These are phyloP conservation scores for Friedmanniomyces simplex DNA, from an alignment of 495 filamentous ascomycete species.

Conservation along the genomic window DNA sequence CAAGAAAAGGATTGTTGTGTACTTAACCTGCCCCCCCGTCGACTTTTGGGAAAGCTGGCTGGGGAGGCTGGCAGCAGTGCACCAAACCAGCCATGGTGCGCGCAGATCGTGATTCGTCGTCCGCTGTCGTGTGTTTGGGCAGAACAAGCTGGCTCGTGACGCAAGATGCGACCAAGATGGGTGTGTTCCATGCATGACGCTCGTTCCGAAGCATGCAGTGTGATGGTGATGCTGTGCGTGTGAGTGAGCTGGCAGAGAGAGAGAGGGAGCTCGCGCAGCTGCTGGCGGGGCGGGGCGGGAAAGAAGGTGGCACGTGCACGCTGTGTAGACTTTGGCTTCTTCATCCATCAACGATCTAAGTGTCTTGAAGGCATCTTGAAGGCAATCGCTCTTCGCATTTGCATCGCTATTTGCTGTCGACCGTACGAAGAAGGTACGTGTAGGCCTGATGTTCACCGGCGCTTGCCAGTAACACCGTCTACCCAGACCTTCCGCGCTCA, in stretches of 20 bases:
- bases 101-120: not conserved
- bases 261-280: not conserved
- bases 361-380: not conserved
- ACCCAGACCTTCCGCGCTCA: not conserved
- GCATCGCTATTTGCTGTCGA: not conserved
- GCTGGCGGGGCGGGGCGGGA: not conserved
- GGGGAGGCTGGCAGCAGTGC: no score
- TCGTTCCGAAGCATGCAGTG: not conserved
- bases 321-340: not conserved
- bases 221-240: no score
- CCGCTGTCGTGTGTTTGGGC: not conserved
- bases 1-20: no score
- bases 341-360: not conserved
- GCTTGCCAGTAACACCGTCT: not conserved
- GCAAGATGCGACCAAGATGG: not conserved
- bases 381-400: not conserved
- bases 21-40: no score
- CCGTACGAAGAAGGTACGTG: no score
- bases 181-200: not conserved
- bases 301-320: not conserved
- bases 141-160: not conserved
- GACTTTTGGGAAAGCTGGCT: no score
- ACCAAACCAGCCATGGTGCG: no score
- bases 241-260: not conserved
- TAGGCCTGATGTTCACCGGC: not conserved